Base-by-base conservation (phyloP, 805 yeast species). In the Ogataea wickerhamii region DNA sequence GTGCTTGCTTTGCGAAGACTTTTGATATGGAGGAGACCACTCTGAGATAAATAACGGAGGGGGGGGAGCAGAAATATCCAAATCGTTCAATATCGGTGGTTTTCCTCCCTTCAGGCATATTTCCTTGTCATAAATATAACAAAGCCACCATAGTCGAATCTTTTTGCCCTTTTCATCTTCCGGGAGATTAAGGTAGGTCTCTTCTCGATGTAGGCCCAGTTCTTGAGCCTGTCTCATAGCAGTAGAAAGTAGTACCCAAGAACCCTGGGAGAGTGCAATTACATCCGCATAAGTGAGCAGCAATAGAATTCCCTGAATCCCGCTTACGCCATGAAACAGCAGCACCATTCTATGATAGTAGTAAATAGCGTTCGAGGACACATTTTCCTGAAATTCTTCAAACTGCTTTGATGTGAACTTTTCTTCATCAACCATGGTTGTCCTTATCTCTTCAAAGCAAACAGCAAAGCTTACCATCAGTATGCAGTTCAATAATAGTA, bases 181-280 rank as follows among this genome's bases (percentile, higher is more conserved):
- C 0, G 63, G 26, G 13, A 74, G 42, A 1, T 68, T 64, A 3
- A 55, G 47, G 36, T 67, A 66, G 2, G 70, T 49, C 32, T 76
- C 82, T 4, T 56, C 56, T 36, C 78, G 59, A 45, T 80, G 76
- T 5, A 82, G 60, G 0, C 85, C 85, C 51, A 78, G 48, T 27
- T 75, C 80, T 32, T 70, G 73, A 0, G 82, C 82, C 44, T 68
- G 70, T 43, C 80, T 62, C 4, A 74, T 66, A 5, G 78, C 75
- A 1, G 71, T 64, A 2, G 75, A 53, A 4, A 68, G 52, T 13
- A 76, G 47, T 34, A 66, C 58, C 37, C 62, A 66, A 4, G 70
- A 64, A 8, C 70, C 58, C 27, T 73, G 75, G 1, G 70, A 56
- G 2, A 56, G 28, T 6, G 60, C 48, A 4, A 47, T 36, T 7